Evolutionary conservation across 495 filamentous ascomycete species (phyloP).

Genomic region (Aspergillus conjunctus): DNA sequence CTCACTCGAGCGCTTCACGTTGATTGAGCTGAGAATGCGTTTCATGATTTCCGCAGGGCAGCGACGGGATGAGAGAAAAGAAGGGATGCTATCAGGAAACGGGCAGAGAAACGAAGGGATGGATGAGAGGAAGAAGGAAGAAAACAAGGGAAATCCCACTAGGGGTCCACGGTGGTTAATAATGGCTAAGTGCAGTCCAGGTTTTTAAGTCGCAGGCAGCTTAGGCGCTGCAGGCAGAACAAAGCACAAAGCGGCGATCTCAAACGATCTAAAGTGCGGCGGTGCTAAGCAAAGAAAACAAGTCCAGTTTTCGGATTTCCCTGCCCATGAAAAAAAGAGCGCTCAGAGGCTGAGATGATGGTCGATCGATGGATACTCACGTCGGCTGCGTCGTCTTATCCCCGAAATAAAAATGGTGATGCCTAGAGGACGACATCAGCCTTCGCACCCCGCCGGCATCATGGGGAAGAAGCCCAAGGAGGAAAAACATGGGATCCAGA

Average conservation of each 20-base stretch:
- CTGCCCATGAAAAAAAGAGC: neutral
- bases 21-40: conserved; percentile 43
- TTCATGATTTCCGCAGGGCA: conserved; percentile 40
- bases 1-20: conserved; percentile 33
- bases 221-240: conserved; percentile 10
- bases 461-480: conserved; percentile 3
- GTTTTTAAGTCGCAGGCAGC: conserved; percentile 5
- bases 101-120: neutral
- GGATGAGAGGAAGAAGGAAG: neutral
- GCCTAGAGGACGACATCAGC: conserved; percentile 13
- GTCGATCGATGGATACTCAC: neutral
- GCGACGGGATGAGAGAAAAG: neutral
- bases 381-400: neutral
- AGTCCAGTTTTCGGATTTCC: too few relatives aligned
- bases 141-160: neutral
- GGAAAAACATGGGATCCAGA: conserved; percentile 1
- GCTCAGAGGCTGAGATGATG: neutral
- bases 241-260: conserved; percentile 7
- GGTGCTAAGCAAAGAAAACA: neutral
- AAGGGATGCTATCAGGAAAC: neutral
- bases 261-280: conserved; percentile 9
- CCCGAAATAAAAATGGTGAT: conserved; percentile 13
- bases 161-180: too few relatives aligned
- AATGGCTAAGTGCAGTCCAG: too few relatives aligned
- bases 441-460: conserved; percentile 9